Conservation (phyloP, 306 rosid genomes). For the Acacia acuminata region DNA sequence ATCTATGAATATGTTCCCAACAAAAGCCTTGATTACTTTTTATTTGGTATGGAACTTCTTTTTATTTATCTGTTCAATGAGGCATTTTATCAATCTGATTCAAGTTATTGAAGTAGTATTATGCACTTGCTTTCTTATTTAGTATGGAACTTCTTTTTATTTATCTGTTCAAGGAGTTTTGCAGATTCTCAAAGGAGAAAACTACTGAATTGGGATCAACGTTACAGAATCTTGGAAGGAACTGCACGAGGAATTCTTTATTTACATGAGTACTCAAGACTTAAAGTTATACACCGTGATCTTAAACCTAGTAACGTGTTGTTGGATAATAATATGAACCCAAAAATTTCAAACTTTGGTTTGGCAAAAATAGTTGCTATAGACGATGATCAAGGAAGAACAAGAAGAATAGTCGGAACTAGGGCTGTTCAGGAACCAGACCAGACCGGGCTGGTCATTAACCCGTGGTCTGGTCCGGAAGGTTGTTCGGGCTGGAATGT, state of each 20-base stretch:
- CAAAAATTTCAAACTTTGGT: conserved; percentile 9
- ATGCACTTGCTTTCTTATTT: not conserved
- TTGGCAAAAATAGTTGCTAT: not conserved
- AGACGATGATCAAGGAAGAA: not conserved
- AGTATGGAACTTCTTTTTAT: not conserved
- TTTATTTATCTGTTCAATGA: not conserved
- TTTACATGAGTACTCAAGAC: conserved; percentile 38
- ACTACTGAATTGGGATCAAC: conserved; percentile 33
- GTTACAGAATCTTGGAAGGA: conserved; percentile 36
- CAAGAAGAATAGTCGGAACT: conserved; percentile 7
- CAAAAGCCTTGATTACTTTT: conserved; percentile 25
- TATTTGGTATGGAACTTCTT: not conserved
- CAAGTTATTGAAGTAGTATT: not conserved
- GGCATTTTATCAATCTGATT: not conserved
- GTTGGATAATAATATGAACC: conserved; percentile 9
- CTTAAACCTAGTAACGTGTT: conserved; percentile 15
- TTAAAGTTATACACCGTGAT: conserved; percentile 28
- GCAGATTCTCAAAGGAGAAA: conserved; percentile 20
- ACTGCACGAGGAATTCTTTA: conserved; percentile 35
- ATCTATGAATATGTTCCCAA: conserved; percentile 33
- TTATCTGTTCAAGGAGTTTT: not conserved
- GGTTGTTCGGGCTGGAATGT: no score
- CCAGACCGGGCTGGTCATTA: no score
- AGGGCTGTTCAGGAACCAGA: no score
- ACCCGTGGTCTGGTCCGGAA: no score